Evolutionary conservation across 768 basidiomycete genomes (phyloP).

Genomic region (Kondoa malvinella): DNA sequence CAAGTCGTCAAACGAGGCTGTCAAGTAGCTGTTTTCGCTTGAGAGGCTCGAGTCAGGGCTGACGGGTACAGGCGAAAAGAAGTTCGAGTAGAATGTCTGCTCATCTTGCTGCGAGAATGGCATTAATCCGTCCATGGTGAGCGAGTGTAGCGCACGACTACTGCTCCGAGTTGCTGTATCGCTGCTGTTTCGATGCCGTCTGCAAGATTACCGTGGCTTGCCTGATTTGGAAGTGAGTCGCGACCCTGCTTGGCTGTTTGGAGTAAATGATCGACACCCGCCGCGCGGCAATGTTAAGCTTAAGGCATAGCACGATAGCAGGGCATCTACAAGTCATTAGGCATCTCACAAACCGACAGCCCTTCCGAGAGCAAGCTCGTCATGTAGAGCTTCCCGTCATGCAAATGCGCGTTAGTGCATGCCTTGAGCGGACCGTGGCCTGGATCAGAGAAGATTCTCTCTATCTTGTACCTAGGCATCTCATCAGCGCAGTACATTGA

Average conservation of each 20-base stretch:
- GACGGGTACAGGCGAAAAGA: background rate
- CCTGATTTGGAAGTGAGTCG: too few relatives aligned
- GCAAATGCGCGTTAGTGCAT: background rate
- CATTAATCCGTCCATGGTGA: background rate
- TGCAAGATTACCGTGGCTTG: too few relatives aligned
- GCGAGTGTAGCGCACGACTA: background rate
- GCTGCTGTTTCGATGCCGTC: too few relatives aligned
- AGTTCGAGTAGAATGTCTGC: background rate
- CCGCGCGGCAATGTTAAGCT: too few relatives aligned
- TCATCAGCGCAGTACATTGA: background rate
- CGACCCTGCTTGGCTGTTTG: too few relatives aligned
- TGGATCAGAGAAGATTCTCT: background rate
- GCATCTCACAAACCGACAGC: background rate
- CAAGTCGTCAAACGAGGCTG: background rate
- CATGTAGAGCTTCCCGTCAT: background rate
- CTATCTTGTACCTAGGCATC: background rate
- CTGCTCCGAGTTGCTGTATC: too few relatives aligned
- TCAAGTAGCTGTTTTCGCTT: background rate
- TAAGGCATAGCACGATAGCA: background rate
- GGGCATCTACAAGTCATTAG: background rate
- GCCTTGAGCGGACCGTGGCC: background rate
- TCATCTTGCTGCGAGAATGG: background rate
- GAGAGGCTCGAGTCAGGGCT: background rate
- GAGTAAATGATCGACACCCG: too few relatives aligned
- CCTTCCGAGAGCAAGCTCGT: background rate